Conservation (phyloP, 306 rosid species). For the Quercus gilva region DNA sequence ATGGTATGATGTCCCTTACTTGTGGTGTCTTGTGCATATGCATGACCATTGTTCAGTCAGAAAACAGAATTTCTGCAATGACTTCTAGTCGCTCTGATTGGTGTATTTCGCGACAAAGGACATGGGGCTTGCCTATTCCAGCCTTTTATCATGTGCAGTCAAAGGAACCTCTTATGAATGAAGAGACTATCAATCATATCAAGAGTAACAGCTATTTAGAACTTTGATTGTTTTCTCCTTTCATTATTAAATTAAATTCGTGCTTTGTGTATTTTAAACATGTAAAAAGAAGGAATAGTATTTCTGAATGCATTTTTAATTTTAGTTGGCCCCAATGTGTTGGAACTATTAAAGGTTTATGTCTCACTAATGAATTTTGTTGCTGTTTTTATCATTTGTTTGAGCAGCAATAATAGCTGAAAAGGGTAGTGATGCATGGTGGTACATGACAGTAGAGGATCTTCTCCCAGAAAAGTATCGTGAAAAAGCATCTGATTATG, state of each 20-base stretch:
- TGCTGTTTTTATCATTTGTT: slow-evolving; percentile 25
- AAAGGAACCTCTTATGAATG: slow-evolving; percentile 91
- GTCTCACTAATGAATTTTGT: neutral
- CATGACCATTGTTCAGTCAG: slow-evolving; percentile 59
- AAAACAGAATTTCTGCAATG: slow-evolving; percentile 95
- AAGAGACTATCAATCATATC: slow-evolving; percentile 78
- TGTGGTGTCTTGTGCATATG: slow-evolving; percentile 14
- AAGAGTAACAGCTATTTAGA: slow-evolving; percentile 51
- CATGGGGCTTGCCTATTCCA: slow-evolving; percentile 99
- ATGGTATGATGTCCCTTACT: slow-evolving; percentile 7
- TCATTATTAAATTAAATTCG: neutral
- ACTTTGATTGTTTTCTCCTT: slow-evolving; percentile 9
- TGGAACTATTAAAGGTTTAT: slow-evolving; percentile 14
- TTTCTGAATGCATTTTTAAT: slow-evolving; percentile 17
- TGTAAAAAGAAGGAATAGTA: neutral
- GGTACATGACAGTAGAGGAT: slow-evolving; percentile 91
- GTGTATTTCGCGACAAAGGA: slow-evolving; percentile 98
- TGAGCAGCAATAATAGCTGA: slow-evolving; percentile 76
- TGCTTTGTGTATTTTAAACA: neutral
- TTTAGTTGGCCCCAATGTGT: neutral
- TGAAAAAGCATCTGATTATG: slow-evolving; percentile 82
- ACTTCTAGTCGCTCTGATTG: slow-evolving; percentile 91
- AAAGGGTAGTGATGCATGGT: slow-evolving; percentile 99
- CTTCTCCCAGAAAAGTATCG: slow-evolving; percentile 84
- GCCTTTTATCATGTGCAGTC: slow-evolving; percentile 85